Evolutionary conservation across 1,284 basidiomycete species (phyloP).

Genomic region (Boletus albobrunnescens): DNA sequence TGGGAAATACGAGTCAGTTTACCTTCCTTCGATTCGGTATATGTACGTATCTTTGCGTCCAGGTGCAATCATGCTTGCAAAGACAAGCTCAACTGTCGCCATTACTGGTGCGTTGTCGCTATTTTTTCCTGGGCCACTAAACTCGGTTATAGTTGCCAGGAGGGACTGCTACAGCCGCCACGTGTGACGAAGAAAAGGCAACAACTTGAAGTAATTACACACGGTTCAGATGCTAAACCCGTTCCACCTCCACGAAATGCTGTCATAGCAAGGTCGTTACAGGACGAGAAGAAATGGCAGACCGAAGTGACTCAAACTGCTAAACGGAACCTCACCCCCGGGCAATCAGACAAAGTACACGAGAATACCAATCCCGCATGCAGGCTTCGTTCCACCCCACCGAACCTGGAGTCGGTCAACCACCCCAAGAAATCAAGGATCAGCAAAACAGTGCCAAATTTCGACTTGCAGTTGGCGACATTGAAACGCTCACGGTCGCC

Average conservation of each 20-base stretch:
- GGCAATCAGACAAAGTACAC: conserved; percentile 45
- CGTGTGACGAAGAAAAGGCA: conserved; percentile 38
- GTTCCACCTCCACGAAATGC: conserved; percentile 6
- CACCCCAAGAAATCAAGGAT: conserved; percentile 17
- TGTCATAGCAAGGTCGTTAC: not conserved
- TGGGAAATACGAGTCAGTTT: conserved; percentile 51
- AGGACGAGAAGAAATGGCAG: conserved; percentile 1
- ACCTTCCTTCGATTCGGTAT: not conserved
- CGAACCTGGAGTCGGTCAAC: conserved; percentile 43
- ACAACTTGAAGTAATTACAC: conserved; percentile 5
- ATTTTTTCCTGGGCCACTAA: not conserved
- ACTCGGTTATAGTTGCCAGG: conserved; percentile 54
- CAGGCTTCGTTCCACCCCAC: conserved; percentile 39
- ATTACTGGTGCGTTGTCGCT: conserved; percentile 51
- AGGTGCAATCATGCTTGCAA: conserved; percentile 81
- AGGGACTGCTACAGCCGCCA: conserved; percentile 58
- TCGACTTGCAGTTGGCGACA: conserved; percentile 51
- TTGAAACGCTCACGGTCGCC: conserved; percentile 36
- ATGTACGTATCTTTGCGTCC: conserved; percentile 1
- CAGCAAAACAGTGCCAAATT: conserved; percentile 41
- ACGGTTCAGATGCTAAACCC: conserved; percentile 18
- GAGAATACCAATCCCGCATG: conserved; percentile 41
- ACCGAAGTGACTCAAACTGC: not conserved
- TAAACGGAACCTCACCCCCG: conserved; percentile 33
- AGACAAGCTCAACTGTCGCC: conserved; percentile 68